phyloP scores from a whole-genome alignment of 2,329 filamentous ascomycete genomes.

The Cladosporium velox region DNA sequence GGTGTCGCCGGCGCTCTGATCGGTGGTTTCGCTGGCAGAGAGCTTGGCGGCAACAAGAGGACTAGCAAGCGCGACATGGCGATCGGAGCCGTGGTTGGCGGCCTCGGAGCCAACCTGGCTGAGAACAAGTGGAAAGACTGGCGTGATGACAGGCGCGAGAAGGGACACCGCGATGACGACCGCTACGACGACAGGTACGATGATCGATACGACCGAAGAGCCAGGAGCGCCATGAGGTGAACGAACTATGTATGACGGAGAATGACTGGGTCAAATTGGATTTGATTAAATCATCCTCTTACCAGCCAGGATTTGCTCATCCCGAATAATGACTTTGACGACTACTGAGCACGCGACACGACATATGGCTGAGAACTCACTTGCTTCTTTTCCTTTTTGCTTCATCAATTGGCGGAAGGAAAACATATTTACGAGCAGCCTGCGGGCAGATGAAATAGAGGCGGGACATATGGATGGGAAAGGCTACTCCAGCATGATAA shows the following conservation, averaged over 20 bases:
- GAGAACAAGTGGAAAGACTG: constrained; percentile 38
- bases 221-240: constrained; percentile 12
- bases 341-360: neutral
- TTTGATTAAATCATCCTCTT: neutral
- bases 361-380: neutral
- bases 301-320: neutral
- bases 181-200: constrained; percentile 19
- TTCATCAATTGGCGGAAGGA: neutral
- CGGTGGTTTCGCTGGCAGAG: constrained; percentile 37
- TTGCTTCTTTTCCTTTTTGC: neutral
- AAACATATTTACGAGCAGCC: constrained; percentile 6
- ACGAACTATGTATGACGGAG: neutral
- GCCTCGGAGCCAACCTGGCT: constrained; percentile 37
- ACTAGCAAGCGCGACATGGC: constrained; percentile 38
- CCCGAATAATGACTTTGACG: neutral
- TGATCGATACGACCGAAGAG: constrained; percentile 20
- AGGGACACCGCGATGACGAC: constrained; percentile 20
- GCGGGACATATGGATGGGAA: neutral
- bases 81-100: constrained; percentile 39
- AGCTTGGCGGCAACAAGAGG: constrained; percentile 33
- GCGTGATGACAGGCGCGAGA: constrained; percentile 30
- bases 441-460: neutral
- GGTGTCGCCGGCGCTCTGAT: constrained; percentile 39
- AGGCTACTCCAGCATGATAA: neutral
- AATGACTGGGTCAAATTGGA: neutral